Base-by-base conservation (phyloP, 1,284 basidiomycete genomes). In the Puccinia hordei region DNA sequence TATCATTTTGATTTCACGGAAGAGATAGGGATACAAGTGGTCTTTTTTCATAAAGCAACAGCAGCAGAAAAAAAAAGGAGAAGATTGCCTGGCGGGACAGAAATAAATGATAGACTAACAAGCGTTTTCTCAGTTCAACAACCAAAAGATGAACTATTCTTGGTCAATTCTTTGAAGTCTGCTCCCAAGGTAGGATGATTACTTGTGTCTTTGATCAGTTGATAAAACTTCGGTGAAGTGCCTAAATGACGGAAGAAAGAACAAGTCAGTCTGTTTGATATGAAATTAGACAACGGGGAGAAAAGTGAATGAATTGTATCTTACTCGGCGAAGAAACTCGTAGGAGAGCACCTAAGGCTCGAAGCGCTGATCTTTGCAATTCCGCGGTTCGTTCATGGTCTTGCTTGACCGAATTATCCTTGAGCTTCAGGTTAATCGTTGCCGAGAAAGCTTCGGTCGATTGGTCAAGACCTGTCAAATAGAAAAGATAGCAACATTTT, bases 321-420 rank as follows among this genome's bases (percentile, higher is more conserved):
- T 44, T 35, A 82, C 81, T 75, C 24, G 82, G 74, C 12, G 72
- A 77, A 35, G 82, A 80, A 22, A 83, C 55, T 30, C 80, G 82
- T 27, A 91, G 91, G 79, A 97, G 87, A n/a, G 93, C 93, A 30
- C 91, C 91, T 57, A 94, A 89, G 5, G 94, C 93, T 49, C 95
- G 88, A 83, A 96, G 88, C 13, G 93, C 92, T 84, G 93, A 93
- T 81, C 92, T 88, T 87, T 97, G 94, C 83, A 97, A 88, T 86
- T 98, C 95, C 33, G 92, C 92, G 1, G 94, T 92, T 46, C 95
- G 91, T 87, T 99, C 96, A 71, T 98, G 87, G 83, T 99, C 96
- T 86, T 98, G 96, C 87, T 98, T 98, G 81, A 98, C 95, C 13
- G 91, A 91, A 10, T 91, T 89, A 27, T 95, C 95, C 86, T 95